Percentiles rank a stretch among this genome's conserved stretches.
Evolutionary conservation across 1,284 basidiomycete genomes (phyloP).

Genomic region (Dichomitus squalens): DNA sequence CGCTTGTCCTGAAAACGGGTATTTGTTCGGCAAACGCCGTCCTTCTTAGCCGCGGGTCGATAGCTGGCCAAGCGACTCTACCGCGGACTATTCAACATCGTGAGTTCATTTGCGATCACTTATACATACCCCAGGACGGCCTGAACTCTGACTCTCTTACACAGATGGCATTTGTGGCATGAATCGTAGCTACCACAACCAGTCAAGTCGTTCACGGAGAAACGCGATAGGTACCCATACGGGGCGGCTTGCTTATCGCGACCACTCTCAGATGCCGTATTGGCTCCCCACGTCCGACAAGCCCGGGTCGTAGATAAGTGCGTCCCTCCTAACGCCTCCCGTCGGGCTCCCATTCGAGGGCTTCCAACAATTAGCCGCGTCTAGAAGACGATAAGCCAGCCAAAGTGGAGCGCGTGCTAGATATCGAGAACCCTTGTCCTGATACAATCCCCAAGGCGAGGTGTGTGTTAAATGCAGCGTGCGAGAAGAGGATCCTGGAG

Average conservation of each 20-base stretch:
- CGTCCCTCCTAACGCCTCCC: background rate
- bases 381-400: background rate
- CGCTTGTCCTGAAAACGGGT: too few species aligned
- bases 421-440: background rate
- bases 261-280: background rate
- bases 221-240: background rate
- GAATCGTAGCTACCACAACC: too few species aligned
- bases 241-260: background rate
- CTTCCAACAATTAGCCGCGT: background rate
- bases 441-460: background rate
- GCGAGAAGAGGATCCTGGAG: background rate
- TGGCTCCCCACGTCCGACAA: background rate
- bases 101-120: too few species aligned
- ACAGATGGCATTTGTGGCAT: too few species aligned
- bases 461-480: slow-evolving; percentile 6
- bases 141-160: too few species aligned
- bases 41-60: too few species aligned
- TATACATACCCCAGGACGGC: too few species aligned
- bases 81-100: too few species aligned
- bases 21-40: too few species aligned
- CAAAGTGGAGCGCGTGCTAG: background rate
- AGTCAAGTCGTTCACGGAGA: too few species aligned
- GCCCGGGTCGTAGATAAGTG: slow-evolving; percentile 8
- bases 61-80: too few species aligned
- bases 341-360: background rate